A percentile compares a stretch with the other conserved stretches of the same genome.
These are phyloP conservation scores for Pterulicium gracile DNA, from an alignment of 1,284 basidiomycete species.

Conservation along the genomic window DNA sequence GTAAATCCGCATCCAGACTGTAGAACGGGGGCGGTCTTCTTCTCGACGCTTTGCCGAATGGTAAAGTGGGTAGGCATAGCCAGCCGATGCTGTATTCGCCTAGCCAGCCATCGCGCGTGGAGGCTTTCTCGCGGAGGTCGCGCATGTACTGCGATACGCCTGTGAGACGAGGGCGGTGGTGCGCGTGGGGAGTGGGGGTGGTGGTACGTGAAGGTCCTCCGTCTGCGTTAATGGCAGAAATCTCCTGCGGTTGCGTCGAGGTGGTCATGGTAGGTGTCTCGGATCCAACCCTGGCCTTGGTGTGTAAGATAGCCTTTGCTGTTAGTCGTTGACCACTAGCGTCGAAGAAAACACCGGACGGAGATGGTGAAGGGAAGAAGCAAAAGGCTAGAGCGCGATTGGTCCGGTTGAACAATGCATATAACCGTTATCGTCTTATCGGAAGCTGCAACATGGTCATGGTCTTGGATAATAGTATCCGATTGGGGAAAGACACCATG, in stretches of 20 bases:
- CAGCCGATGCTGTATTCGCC: slow-evolving; percentile 44
- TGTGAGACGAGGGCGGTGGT: neutral
- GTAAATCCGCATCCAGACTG: slow-evolving; percentile 56
- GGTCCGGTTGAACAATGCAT: too few relatives aligned
- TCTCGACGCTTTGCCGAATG: slow-evolving; percentile 28
- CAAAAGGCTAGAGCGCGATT: neutral
- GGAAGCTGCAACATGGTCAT: too few relatives aligned
- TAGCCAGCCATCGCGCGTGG: slow-evolving; percentile 55
- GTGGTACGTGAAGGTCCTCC: neutral
- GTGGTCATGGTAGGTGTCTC: too few relatives aligned
- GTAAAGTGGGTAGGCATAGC: slow-evolving; percentile 56
- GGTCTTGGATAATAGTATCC: neutral
- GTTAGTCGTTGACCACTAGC: too few relatives aligned
- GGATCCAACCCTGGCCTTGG: neutral
- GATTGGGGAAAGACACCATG: neutral
- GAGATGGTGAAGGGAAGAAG: neutral
- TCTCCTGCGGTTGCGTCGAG: neutral
- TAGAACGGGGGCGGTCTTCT: slow-evolving; percentile 58
- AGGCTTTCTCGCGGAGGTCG: slow-evolving; percentile 22
- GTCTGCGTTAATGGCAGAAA: neutral
- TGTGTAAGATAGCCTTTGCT: neutral
- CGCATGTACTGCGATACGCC: neutral
- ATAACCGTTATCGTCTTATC: too few relatives aligned
- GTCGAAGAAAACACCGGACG: too few relatives aligned
- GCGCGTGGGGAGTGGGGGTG: neutral